These are phyloP conservation scores for Hanseniaspora lachancei DNA, from an alignment of 805 yeast genomes.

Conservation along the genomic window DNA sequence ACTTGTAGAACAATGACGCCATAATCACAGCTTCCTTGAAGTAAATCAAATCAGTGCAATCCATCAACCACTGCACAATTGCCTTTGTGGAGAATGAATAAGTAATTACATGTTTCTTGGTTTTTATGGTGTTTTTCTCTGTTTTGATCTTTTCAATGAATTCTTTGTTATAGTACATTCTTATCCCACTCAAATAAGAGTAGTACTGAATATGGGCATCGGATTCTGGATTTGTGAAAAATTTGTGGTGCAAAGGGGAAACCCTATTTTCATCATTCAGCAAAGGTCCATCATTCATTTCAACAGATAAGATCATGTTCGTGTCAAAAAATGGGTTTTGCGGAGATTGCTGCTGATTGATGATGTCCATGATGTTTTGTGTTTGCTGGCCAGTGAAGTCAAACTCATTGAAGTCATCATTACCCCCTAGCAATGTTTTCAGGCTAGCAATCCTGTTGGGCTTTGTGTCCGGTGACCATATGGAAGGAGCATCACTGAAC, in stretches of 20 bases:
- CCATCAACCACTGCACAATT: conserved; percentile 75
- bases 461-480: conserved; percentile 47
- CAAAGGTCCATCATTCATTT: background rate
- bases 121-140: conserved; percentile 11
- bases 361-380: background rate
- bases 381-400: conserved; percentile 17
- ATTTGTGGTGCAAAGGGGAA: conserved; percentile 63
- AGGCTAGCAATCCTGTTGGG: conserved; percentile 38
- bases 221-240: conserved; percentile 79
- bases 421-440: conserved; percentile 25
- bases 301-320: background rate
- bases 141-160: conserved; percentile 18
- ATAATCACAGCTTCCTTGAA: conserved; percentile 41
- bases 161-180: conserved; percentile 38
- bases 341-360: conserved; percentile 9
- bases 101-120: conserved; percentile 19
- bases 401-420: conserved; percentile 27
- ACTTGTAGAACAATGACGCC: conserved; percentile 37
- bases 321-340: background rate
- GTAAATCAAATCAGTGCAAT: conserved; percentile 63
- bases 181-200: conserved; percentile 49
- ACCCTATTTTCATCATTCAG: conserved; percentile 20
- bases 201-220: conserved; percentile 73
- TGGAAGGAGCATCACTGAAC: conserved; percentile 55
- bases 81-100: conserved; percentile 63